Conservation (phyloP, 108 stramenopile species). For the Conticribra guillardii region DNA sequence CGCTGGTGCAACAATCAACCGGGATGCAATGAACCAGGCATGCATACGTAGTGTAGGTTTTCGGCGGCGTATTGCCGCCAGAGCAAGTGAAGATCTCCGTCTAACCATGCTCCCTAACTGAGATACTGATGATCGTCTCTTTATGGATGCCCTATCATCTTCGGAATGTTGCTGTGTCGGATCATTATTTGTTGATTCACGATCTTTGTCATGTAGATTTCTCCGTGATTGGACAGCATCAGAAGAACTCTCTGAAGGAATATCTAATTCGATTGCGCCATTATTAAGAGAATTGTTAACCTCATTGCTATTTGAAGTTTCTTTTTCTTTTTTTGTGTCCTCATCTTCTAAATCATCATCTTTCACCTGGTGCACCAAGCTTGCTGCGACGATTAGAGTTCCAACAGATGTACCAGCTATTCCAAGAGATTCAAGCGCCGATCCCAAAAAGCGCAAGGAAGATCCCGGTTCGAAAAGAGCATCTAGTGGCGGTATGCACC, state of each 20-base stretch:
- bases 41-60: slow-evolving; percentile 53
- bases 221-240: background rate
- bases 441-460: slow-evolving; percentile 66
- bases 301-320: slow-evolving; percentile 8
- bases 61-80: slow-evolving; percentile 27
- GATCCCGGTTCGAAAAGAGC: slow-evolving; percentile 67
- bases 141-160: slow-evolving; percentile 13
- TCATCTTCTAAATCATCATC: slow-evolving; percentile 12
- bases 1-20: slow-evolving; percentile 65
- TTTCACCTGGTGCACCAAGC: slow-evolving; percentile 47
- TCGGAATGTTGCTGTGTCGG: background rate
- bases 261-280: background rate
- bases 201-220: slow-evolving; percentile 24
- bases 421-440: slow-evolving; percentile 71
- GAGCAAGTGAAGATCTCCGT: slow-evolving; percentile 26
- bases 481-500: slow-evolving; percentile 68
- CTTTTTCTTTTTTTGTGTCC: no score
- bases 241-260: background rate
- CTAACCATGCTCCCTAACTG: slow-evolving; percentile 27
- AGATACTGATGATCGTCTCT: slow-evolving; percentile 30
- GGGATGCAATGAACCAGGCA: slow-evolving; percentile 64
- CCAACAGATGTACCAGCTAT: slow-evolving; percentile 52
- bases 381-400: slow-evolving; percentile 72
- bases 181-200: background rate
- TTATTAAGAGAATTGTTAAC: slow-evolving; percentile 7